These are phyloP conservation scores for Pseudogymnoascus sp. DNA, from an alignment of 2,329 filamentous ascomycete genomes.

Conservation along the genomic window DNA sequence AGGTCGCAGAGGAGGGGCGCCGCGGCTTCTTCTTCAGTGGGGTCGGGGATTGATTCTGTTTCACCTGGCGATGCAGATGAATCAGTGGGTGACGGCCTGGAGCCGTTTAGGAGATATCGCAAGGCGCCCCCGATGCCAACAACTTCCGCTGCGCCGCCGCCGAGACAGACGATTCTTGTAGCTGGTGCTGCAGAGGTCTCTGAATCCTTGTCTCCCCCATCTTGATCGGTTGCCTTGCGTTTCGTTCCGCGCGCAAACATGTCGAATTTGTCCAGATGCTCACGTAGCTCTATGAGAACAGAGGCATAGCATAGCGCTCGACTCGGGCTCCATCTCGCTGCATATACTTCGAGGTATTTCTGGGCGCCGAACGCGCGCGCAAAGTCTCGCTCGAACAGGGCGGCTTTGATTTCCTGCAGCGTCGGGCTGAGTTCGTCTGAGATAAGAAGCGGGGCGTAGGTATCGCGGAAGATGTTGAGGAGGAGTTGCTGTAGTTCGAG, in stretches of 20 bases:
- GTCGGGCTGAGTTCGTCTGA: constrained; percentile 41
- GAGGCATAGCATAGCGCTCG: constrained; percentile 72
- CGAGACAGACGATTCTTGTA: constrained; percentile 20
- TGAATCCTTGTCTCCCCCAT: constrained; percentile 9
- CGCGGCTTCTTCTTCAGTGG: background rate
- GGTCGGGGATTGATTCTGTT: background rate
- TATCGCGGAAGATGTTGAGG: constrained; percentile 61
- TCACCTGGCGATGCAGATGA: constrained; percentile 8
- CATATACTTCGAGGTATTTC: constrained; percentile 72
- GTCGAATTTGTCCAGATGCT: constrained; percentile 15
- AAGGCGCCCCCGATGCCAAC: constrained; percentile 50
- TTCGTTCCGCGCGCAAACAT: constrained; percentile 5
- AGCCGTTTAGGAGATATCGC: constrained; percentile 28
- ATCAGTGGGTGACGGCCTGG: background rate
- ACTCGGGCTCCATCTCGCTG: constrained; percentile 81
- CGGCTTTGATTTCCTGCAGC: constrained; percentile 76
- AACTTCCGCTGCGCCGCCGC: constrained; percentile 52
- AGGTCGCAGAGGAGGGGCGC: constrained; percentile 33
- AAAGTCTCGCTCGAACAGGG: constrained; percentile 83
- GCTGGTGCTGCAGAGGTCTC: background rate
- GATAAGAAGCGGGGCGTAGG: constrained; percentile 46
- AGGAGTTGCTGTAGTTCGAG: constrained; percentile 57
- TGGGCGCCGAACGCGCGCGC: constrained; percentile 63
- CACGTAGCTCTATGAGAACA: constrained; percentile 34
- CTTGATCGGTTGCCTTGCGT: constrained; percentile 9